Conservation (phyloP, 306 rosid species). For the Begonia peltatifolia region DNA sequence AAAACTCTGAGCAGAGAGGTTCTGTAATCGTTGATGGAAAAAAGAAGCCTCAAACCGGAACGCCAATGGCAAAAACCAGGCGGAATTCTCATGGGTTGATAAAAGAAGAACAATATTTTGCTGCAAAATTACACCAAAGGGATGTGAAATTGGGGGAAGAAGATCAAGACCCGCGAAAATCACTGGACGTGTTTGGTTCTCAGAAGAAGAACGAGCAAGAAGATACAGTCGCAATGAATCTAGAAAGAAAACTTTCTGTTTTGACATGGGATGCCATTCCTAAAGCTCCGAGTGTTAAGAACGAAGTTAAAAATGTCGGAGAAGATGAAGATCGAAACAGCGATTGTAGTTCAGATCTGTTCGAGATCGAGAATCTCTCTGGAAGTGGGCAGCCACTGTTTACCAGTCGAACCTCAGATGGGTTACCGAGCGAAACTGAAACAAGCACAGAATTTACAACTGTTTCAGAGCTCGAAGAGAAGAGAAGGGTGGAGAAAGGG, state of each 20-base stretch:
- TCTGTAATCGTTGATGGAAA: not conserved
- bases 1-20: not conserved
- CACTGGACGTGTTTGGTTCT: slow-evolving; percentile 31
- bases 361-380: slow-evolving; percentile 30
- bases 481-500: slow-evolving; percentile 1
- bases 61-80: no score
- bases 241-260: slow-evolving; percentile 31
- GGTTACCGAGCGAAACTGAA: slow-evolving; percentile 18
- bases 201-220: slow-evolving; percentile 7
- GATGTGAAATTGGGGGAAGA: slow-evolving; percentile 6
- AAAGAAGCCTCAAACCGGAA: not conserved
- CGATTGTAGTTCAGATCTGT: slow-evolving; percentile 38
- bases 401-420: slow-evolving; percentile 11
- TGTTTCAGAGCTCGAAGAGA: slow-evolving; percentile 15
- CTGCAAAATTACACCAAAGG: slow-evolving; percentile 10
- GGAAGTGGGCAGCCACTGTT: slow-evolving; percentile 15
- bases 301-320: slow-evolving; percentile 1
- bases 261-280: slow-evolving; percentile 40
- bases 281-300: slow-evolving; percentile 12
- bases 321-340: slow-evolving; percentile 22
- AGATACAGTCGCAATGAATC: slow-evolving; percentile 15
- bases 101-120: slow-evolving; percentile 7
- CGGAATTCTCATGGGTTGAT: not conserved
- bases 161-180: slow-evolving; percentile 18
- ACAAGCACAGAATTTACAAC: slow-evolving; percentile 21